phyloP scores from a whole-genome alignment of 176 grass and related monocot species.

The Triticum monococcum region DNA sequence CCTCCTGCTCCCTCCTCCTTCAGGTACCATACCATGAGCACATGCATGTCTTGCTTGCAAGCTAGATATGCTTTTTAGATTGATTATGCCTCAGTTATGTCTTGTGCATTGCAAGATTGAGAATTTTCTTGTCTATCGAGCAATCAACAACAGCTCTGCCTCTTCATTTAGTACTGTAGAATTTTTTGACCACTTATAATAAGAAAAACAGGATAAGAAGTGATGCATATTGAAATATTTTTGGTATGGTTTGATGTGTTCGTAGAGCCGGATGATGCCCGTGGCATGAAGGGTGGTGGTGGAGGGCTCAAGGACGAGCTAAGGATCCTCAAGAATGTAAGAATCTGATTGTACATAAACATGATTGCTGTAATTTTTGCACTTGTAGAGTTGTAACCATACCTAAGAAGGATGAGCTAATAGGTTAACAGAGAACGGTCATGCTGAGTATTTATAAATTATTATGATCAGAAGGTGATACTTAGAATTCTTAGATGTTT shows the following conservation, averaged over 20 bases:
- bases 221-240: neutral
- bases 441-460: neutral
- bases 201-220: neutral
- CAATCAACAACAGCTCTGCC: neutral
- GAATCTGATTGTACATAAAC: neutral
- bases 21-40: slow-evolving; percentile 32
- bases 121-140: neutral
- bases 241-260: neutral
- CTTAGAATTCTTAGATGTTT: neutral
- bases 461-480: neutral
- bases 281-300: slow-evolving; percentile 20
- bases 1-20: slow-evolving; percentile 28
- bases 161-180: neutral
- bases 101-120: neutral
- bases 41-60: neutral
- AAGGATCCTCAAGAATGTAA: slow-evolving; percentile 61
- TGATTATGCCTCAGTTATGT: neutral
- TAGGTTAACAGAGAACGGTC: neutral
- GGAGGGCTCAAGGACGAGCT: slow-evolving; percentile 70
- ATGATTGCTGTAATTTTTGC: neutral
- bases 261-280: slow-evolving; percentile 28
- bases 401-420: neutral
- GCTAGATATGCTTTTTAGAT: neutral
- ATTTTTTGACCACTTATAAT: neutral
- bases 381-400: neutral